Evolutionary conservation across 148 eudicot genomes (phyloP).

Genomic region (Nepenthes mirabilis): DNA sequence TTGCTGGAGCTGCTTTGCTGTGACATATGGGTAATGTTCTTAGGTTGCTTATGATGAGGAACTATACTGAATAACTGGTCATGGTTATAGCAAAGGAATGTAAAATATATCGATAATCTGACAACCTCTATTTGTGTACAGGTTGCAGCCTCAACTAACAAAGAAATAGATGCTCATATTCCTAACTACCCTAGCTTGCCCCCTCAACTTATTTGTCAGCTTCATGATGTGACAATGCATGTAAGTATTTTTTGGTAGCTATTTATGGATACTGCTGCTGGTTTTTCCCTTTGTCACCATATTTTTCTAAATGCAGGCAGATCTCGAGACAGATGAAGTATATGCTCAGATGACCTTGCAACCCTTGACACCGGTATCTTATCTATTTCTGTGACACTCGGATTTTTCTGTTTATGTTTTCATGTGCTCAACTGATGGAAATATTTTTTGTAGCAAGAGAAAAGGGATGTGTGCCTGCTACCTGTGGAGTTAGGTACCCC

Average conservation of each 20-base stretch:
- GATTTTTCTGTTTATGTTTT: neutral
- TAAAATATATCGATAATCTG: neutral
- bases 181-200: slow-evolving; percentile 33
- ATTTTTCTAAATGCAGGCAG: slow-evolving; percentile 24
- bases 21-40: no score
- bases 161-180: slow-evolving; percentile 21
- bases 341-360: slow-evolving; percentile 66
- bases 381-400: neutral
- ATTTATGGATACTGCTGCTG: neutral
- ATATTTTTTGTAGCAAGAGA: slow-evolving; percentile 37
- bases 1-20: no score
- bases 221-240: slow-evolving; percentile 37
- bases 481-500: slow-evolving; percentile 53
- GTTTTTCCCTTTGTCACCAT: slow-evolving; percentile 3
- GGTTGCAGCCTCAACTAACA: slow-evolving; percentile 35
- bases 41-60: no score
- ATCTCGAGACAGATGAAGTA: slow-evolving; percentile 41
- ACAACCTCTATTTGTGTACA: slow-evolving; percentile 2
- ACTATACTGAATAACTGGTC: no score
- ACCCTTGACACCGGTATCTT: slow-evolving; percentile 48
- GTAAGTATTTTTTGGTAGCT: slow-evolving; percentile 11
- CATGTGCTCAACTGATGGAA: neutral
- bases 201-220: slow-evolving; percentile 37
- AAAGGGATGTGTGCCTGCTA: slow-evolving; percentile 51
- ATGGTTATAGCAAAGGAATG: no score